phyloP scores from a whole-genome alignment of 2,329 filamentous ascomycete species.

The Phialophora expanda region DNA sequence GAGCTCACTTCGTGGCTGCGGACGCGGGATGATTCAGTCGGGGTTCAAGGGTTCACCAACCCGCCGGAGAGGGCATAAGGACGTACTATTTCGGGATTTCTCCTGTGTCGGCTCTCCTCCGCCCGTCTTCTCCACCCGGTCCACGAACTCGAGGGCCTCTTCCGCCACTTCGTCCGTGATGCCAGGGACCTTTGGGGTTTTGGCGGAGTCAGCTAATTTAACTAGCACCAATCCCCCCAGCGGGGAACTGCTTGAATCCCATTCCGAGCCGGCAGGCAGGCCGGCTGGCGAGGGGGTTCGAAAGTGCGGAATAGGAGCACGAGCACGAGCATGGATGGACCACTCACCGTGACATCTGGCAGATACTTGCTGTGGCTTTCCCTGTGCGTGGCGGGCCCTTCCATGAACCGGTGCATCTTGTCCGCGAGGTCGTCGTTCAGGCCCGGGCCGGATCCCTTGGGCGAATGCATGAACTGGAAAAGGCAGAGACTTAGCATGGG shows the following conservation, averaged over 20 bases:
- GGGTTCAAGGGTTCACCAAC: background rate
- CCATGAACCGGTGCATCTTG: conserved; percentile 31
- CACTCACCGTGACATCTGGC: conserved; percentile 28
- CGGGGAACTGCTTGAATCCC: background rate
- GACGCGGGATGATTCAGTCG: background rate
- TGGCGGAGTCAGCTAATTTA: background rate
- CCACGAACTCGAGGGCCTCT: conserved; percentile 33
- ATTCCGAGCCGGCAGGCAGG: too few relatives aligned
- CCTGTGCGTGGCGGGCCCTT: conserved; percentile 29
- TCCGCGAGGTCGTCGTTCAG: conserved; percentile 32
- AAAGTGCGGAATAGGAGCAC: background rate
- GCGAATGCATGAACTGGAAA: conserved; percentile 19
- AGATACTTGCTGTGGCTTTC: conserved; percentile 34
- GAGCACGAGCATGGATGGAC: background rate
- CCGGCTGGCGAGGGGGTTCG: too few relatives aligned
- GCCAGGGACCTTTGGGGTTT: conserved; percentile 15
- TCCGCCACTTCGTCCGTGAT: conserved; percentile 34
- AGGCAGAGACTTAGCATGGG: background rate
- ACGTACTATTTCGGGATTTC: background rate
- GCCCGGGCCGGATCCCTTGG: conserved; percentile 22
- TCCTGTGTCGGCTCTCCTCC: background rate
- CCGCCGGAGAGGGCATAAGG: background rate
- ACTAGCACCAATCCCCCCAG: background rate
- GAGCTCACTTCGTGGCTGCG: background rate
- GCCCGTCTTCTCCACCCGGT: conserved; percentile 21